Evolutionary conservation across 352 stramenopile genomes (phyloP), one percentile per base, ranked within the genome.

Genomic region (Phytophthora nicotianae): DNA sequence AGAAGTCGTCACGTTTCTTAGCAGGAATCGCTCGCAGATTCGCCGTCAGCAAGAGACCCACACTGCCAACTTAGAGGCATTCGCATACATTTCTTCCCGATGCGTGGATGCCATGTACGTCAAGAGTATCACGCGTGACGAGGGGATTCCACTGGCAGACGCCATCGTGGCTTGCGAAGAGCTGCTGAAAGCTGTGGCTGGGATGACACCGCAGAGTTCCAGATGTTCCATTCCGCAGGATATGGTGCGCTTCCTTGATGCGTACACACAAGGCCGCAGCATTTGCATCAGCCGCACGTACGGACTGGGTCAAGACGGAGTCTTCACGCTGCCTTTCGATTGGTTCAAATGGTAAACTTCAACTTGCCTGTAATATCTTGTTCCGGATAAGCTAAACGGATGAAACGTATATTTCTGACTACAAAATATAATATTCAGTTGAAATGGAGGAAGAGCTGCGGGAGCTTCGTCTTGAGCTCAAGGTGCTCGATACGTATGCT

Each of bases 261-360:
- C 40, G 0, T 81, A 70, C 40, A 73, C 72, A 19, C 52, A 59
- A 53, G 71, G 65, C 5, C 68, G 57, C 2, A 58, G 54, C 14
- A 50, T 85, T 2, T 63, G 71, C 32, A 78, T 83, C 47, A 61
- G 38, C 37, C 68, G 68, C 23, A 65, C 55, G 10, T 85, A 70
- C 42, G 76, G 76, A 21, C 37, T 83, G 19, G 71, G 69, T 13
- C 76, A 82, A 29, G 76, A 85, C 41, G 74, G 74, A 24, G 19
- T 72, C 20, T 83, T 77, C 64, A 75, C 65, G 21, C 51, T 83
- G n/a, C 74, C 74, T 17, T 57, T 70, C 6, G 71, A 83, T 37
- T 80, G 74, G 74, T 79, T 62, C 42, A 73, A 70, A 37, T 72
- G 63, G 54, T 71, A 29, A 64, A 48, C 63, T 68, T 63, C 56